Conservation (phyloP, 1,284 basidiomycete genomes). For the Austroboletus rostrupii region DNA sequence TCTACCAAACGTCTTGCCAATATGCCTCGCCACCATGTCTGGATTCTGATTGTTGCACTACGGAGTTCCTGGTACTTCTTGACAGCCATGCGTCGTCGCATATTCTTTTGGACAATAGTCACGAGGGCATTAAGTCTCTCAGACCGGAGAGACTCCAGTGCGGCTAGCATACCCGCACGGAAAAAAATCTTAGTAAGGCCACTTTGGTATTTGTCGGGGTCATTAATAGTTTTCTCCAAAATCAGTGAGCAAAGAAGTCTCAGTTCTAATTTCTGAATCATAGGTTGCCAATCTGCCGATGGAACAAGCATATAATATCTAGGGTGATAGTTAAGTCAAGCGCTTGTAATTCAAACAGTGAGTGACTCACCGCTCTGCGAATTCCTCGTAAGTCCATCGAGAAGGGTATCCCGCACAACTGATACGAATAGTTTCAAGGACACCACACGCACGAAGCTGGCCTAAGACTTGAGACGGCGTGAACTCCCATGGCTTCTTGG, state of each 20-base stretch:
- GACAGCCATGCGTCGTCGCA: constrained; percentile 81
- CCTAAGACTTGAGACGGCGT: constrained; percentile 93
- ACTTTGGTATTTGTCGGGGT: constrained; percentile 95
- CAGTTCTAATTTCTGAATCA: constrained; percentile 79
- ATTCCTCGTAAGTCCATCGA: constrained; percentile 98
- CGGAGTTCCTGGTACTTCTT: constrained; percentile 79
- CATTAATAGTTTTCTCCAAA: constrained; percentile 82
- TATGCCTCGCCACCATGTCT: constrained; percentile 91
- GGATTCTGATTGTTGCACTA: constrained; percentile 76
- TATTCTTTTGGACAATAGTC: constrained; percentile 96
- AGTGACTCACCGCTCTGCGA: constrained; percentile 84
- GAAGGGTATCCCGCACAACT: constrained; percentile 98
- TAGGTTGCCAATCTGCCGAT: constrained; percentile 80
- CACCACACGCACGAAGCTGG: constrained; percentile 97
- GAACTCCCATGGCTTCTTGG: constrained; percentile 96
- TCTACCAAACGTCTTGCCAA: constrained; percentile 73
- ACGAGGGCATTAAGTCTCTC: constrained; percentile 87
- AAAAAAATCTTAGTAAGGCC: constrained; percentile 99
- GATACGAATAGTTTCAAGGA: constrained; percentile 97
- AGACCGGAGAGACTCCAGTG: constrained; percentile 87
- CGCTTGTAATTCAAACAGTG: not conserved
- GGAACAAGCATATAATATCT: constrained; percentile 97
- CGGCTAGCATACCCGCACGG: constrained; percentile 98
- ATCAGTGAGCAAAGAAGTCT: constrained; percentile 83
- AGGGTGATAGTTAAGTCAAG: constrained; percentile 14